Evolutionary conservation across 495 filamentous ascomycete species (phyloP).

Genomic region (Penicillium samsonianum): DNA sequence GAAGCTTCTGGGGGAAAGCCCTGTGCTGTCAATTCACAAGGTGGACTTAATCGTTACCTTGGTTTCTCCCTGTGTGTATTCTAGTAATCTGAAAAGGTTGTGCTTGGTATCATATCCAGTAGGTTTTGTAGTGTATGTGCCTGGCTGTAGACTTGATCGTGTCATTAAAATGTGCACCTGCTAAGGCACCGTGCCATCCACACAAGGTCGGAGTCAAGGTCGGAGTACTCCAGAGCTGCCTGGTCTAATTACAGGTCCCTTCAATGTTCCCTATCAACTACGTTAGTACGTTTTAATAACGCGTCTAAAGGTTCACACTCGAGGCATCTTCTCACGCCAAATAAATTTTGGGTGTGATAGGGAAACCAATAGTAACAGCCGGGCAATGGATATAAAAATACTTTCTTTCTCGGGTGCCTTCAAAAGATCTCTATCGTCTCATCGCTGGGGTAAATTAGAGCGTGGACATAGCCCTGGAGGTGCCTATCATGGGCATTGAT

Average conservation of each 20-base stretch:
- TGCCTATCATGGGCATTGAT: background rate
- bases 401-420: too few relatives aligned
- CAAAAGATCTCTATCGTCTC: too few relatives aligned
- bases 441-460: too few relatives aligned
- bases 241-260: background rate
- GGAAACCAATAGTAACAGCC: too few relatives aligned
- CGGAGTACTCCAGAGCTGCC: background rate
- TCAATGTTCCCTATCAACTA: background rate
- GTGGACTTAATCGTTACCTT: slow-evolving; percentile 64
- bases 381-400: too few relatives aligned
- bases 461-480: too few relatives aligned
- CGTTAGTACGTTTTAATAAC: too few relatives aligned
- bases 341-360: too few relatives aligned
- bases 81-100: slow-evolving; percentile 46
- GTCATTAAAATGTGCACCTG: background rate
- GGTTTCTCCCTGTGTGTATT: slow-evolving; percentile 52
- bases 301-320: too few relatives aligned
- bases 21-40: slow-evolving; percentile 71
- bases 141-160: background rate
- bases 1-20: slow-evolving; percentile 81
- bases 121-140: slow-evolving; percentile 8
- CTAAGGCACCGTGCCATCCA: background rate
- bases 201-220: background rate
- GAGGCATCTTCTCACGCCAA: too few relatives aligned
- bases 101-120: slow-evolving; percentile 30